Base-by-base conservation (phyloP, 768 basidiomycete genomes). In the Exidia glandulosa region DNA sequence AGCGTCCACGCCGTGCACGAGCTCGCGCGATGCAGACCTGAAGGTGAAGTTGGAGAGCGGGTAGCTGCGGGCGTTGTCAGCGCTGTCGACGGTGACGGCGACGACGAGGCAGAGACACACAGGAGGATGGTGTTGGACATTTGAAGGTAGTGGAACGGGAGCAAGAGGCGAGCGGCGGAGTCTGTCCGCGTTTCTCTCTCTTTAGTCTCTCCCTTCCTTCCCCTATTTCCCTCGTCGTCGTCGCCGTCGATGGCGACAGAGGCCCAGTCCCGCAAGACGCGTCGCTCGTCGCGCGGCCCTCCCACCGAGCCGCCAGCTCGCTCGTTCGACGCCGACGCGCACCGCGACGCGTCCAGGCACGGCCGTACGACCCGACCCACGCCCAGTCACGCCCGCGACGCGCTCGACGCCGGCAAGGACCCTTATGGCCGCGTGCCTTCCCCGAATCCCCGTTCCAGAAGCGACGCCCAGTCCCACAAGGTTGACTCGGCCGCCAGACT, bases 21-120 rank as follows among this genome's bases (percentile, higher is more conserved):
- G 16, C 41, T 19, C 19, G 41, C 9, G 56, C 57, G 41, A 66
- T 48, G 61, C 70, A 25, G 59, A 87, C 90, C 88, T 92, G 76
- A 95, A 94, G 5, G 91, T 91, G 68, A 92, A 95, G 74, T 94
- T 93, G 50, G 90, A 90, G 7, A 91, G 78, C 0, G 88, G 90
- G 65, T 92, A 92, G 7, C 89, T 90, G 62, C 27, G 19, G 59
- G n/a, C n/a, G n/a, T n/a, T n/a, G n/a, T n/a, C n/a, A 63, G 62
- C 29, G 65, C 0, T 34, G 57, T 19, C 37, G 19, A 57, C n/a
- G 12, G 34, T 30, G 23, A 57, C 48, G 61, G 61, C 48, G 50
- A 32, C 37, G 30, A 32, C 36, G 23, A 32, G 23, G 56, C 27
- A 13, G 33, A 23, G 2, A 72, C 77, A 59, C 65, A 78, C 79